phyloP scores from a whole-genome alignment of 306 rosid species.

The Cyclanthera cordifolia region DNA sequence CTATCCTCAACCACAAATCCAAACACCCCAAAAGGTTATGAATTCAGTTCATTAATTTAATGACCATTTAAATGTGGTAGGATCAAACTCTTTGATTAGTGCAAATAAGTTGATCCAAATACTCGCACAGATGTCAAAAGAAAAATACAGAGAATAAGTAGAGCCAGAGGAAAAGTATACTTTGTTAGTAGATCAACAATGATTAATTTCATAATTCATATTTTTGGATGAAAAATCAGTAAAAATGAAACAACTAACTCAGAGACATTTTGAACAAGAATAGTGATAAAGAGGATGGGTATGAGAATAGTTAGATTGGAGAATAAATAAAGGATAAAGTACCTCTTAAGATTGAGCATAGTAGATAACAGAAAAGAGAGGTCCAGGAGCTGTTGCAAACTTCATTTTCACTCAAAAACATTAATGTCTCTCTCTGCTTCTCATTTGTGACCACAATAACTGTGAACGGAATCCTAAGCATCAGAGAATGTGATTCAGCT shows the following conservation, averaged over 20 bases:
- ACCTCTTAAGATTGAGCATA: neutral
- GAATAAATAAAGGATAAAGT: neutral
- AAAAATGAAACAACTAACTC: neutral
- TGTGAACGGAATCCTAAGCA: constrained; percentile 7
- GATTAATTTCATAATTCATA: neutral
- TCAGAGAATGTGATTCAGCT: constrained; percentile 5
- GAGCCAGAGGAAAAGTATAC: neutral
- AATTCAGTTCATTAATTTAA: too few relatives aligned
- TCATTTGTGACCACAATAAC: constrained; percentile 6
- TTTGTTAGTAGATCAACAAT: neutral
- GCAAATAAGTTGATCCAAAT: too few relatives aligned
- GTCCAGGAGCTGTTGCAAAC: constrained; percentile 2
- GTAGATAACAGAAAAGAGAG: constrained; percentile 8
- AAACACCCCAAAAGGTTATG: too few relatives aligned
- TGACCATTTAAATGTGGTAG: too few relatives aligned
- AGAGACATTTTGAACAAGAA: neutral
- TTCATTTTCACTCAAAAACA: constrained; percentile 10
- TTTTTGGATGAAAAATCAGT: neutral
- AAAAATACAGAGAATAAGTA: neutral
- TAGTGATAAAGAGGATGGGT: neutral
- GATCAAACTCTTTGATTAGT: too few relatives aligned
- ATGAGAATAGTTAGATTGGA: neutral
- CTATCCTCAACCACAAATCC: too few relatives aligned
- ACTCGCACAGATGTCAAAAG: too few relatives aligned
- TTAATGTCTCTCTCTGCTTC: constrained; percentile 11